phyloP scores from a whole-genome alignment of 2,329 filamentous ascomycete genomes.

The Diaporthe longicolla region DNA sequence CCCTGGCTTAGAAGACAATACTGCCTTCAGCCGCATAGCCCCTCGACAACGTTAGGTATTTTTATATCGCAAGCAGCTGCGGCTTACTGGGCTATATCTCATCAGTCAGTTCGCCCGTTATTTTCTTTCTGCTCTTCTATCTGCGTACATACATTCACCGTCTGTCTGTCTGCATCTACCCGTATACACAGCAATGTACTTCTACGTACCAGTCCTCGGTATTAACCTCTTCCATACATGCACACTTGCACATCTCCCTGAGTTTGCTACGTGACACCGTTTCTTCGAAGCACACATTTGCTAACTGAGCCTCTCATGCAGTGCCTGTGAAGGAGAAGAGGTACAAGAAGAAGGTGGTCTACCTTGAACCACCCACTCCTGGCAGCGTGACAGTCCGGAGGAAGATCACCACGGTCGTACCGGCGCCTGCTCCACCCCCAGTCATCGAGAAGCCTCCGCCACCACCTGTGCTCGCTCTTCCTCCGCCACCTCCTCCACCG shows the following conservation, averaged over 20 bases:
- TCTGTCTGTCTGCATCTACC: background rate
- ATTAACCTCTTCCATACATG: constrained; percentile 8
- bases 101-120: constrained; percentile 38
- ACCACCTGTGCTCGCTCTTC: constrained; percentile 43
- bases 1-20: constrained; percentile 23
- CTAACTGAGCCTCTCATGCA: constrained; percentile 16
- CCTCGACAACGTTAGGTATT: constrained; percentile 27
- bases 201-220: constrained; percentile 40
- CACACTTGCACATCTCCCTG: background rate
- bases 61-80: constrained; percentile 26
- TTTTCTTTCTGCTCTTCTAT: background rate
- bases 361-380: constrained; percentile 57
- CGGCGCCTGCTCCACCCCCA: constrained; percentile 47
- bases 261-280: background rate
- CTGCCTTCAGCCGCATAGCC: constrained; percentile 7
- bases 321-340: constrained; percentile 43
- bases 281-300: background rate
- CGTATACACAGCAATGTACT: constrained; percentile 36
- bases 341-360: constrained; percentile 58
- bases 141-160: background rate
- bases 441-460: constrained; percentile 43
- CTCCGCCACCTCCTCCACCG: constrained; percentile 45
- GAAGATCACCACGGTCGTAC: constrained; percentile 57
- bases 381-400: constrained; percentile 55
- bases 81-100: constrained; percentile 28